These are phyloP conservation scores for Croton setiger DNA, from an alignment of 441 rosid species.

Conservation along the genomic window DNA sequence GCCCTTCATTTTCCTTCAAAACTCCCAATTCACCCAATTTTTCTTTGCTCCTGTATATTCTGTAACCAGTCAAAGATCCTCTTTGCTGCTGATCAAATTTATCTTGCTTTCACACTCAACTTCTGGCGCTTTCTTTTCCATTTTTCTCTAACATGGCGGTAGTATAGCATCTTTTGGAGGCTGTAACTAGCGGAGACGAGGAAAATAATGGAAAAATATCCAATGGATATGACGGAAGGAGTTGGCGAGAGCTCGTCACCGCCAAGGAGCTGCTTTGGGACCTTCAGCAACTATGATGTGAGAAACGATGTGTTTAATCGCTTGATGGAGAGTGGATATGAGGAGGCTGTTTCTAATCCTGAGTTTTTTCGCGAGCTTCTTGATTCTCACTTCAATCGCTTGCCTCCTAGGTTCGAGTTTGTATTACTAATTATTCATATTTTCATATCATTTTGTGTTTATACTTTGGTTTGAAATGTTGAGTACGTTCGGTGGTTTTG, in stretches of 20 bases:
- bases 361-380: constrained; percentile 47
- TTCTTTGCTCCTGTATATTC: constrained; percentile 30
- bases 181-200: background rate
- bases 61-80: constrained; percentile 51
- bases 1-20: constrained; percentile 22
- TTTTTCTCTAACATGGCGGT: constrained; percentile 13
- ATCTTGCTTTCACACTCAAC: background rate
- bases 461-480: background rate
- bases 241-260: constrained; percentile 83
- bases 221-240: constrained; percentile 68
- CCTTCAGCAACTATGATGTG: constrained; percentile 43
- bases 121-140: constrained; percentile 7
- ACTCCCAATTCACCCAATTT: constrained; percentile 10
- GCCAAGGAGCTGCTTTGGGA: constrained; percentile 53
- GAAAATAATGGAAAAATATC: background rate
- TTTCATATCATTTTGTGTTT: background rate
- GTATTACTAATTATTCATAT: background rate
- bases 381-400: constrained; percentile 63
- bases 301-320: constrained; percentile 54
- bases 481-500: background rate
- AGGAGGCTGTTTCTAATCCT: constrained; percentile 47
- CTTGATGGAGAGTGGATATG: constrained; percentile 46
- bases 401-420: constrained; percentile 53
- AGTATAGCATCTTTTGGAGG: background rate
- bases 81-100: background rate